Conservation (phyloP, 2,329 filamentous ascomycete species). For the Pseudogymnoascus sp. region DNA sequence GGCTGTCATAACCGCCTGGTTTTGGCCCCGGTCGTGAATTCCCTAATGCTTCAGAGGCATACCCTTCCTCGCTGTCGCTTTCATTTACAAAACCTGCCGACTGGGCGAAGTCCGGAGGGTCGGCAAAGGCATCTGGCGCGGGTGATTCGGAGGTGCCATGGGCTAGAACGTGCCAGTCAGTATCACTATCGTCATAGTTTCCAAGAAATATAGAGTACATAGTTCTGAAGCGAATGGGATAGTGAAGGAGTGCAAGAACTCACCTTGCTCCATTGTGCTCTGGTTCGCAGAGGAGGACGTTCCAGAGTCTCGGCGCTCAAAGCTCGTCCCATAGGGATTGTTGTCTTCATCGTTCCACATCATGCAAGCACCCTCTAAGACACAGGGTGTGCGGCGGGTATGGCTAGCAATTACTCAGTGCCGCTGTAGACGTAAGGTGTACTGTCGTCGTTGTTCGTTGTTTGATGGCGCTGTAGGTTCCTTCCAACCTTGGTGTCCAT, state of each 20-base stretch:
- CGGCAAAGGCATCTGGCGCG: slow-evolving; percentile 56
- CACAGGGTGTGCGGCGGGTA: background rate
- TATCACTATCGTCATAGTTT: slow-evolving; percentile 29
- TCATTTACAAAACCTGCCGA: slow-evolving; percentile 24
- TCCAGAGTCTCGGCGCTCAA: slow-evolving; percentile 76
- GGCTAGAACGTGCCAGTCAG: slow-evolving; percentile 42
- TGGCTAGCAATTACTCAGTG: background rate
- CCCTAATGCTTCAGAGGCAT: slow-evolving; percentile 32
- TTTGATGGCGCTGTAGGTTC: slow-evolving; percentile 1
- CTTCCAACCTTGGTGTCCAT: slow-evolving; percentile 7
- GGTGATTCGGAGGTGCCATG: slow-evolving; percentile 58
- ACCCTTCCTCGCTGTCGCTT: slow-evolving; percentile 41
- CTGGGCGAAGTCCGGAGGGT: slow-evolving; percentile 16
- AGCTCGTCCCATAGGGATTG: slow-evolving; percentile 88
- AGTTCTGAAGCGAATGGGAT: slow-evolving; percentile 24
- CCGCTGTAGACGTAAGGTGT: background rate
- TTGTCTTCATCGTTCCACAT: slow-evolving; percentile 99
- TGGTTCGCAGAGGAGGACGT: slow-evolving; percentile 59
- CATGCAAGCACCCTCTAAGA: slow-evolving; percentile 25
- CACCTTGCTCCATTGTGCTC: slow-evolving; percentile 49
- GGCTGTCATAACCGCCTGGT: slow-evolving; percentile 84
- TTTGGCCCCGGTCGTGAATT: slow-evolving; percentile 51
- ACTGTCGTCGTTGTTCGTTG: background rate
- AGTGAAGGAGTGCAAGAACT: slow-evolving; percentile 29
- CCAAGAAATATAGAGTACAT: slow-evolving; percentile 33